phyloP scores from a whole-genome alignment of 306 rosid genomes.

The Vicia villosa region DNA sequence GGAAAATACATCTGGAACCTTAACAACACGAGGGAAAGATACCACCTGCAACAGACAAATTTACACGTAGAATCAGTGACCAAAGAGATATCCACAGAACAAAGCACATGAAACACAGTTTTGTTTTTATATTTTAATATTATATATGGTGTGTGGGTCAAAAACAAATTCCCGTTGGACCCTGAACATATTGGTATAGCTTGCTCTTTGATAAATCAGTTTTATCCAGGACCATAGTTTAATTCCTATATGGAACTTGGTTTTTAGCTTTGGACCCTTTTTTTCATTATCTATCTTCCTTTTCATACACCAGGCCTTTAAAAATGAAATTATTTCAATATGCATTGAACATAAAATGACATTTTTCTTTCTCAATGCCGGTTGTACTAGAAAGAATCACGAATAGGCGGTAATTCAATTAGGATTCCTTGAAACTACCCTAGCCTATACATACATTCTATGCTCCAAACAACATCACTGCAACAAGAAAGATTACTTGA shows the following conservation, averaged over 20 bases:
- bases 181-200: neutral
- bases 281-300: conserved; percentile 21
- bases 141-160: neutral
- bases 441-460: conserved; percentile 9
- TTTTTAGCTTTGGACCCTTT: neutral
- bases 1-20: conserved; percentile 87
- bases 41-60: conserved; percentile 64
- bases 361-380: conserved; percentile 24
- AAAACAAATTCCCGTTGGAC: neutral
- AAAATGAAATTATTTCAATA: conserved; percentile 14
- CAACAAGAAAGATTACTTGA: conserved; percentile 23
- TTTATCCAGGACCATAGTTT: neutral
- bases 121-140: neutral
- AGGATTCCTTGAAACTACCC: conserved; percentile 29
- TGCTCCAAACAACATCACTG: conserved; percentile 8
- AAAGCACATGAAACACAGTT: conserved; percentile 18
- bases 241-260: neutral
- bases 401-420: conserved; percentile 24
- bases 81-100: conserved; percentile 27
- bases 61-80: conserved; percentile 30
- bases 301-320: neutral
- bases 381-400: conserved; percentile 26
- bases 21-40: conserved; percentile 85
- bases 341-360: conserved; percentile 4
- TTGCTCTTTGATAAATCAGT: neutral